A percentile compares a stretch with the other conserved stretches of the same genome.
phyloP scores from a whole-genome alignment of 306 rosid genomes.

The Astragalus membranaceus region DNA sequence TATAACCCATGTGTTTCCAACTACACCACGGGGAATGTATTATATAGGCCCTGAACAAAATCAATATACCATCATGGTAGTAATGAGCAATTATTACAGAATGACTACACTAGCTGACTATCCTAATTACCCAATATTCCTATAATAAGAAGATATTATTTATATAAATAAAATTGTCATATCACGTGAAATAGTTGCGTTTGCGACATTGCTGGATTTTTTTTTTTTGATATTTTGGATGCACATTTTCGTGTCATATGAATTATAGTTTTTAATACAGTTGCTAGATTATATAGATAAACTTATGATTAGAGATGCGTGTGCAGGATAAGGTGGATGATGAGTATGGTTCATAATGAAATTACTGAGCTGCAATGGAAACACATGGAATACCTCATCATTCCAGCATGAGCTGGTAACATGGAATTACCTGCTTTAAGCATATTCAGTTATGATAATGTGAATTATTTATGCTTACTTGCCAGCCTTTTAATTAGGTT shows the following conservation, averaged over 20 bases:
- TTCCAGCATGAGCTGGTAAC: constrained; percentile 30
- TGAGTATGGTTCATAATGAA: constrained; percentile 17
- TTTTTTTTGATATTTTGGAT: not conserved
- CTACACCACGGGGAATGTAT: too few relatives aligned
- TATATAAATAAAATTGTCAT: not conserved
- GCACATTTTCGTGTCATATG: not conserved
- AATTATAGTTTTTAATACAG: not conserved
- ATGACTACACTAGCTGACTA: too few relatives aligned
- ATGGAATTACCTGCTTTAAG: constrained; percentile 12
- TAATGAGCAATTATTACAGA: too few relatives aligned
- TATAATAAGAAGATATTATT: too few relatives aligned
- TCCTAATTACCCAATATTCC: too few relatives aligned
- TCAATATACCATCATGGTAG: too few relatives aligned
- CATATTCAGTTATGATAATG: not conserved
- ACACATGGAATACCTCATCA: constrained; percentile 9
- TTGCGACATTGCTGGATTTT: not conserved
- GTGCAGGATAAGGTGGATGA: constrained; percentile 30
- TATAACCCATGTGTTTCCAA: too few relatives aligned
- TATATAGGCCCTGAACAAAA: too few relatives aligned
- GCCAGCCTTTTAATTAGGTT: constrained; percentile 24
- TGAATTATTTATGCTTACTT: constrained; percentile 7
- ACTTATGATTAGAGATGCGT: constrained; percentile 18
- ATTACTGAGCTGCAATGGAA: constrained; percentile 18
- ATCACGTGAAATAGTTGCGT: not conserved
- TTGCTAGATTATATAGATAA: not conserved